Conservation (phyloP, 2,329 filamentous ascomycete genomes). For the Phialophora chinensis region DNA sequence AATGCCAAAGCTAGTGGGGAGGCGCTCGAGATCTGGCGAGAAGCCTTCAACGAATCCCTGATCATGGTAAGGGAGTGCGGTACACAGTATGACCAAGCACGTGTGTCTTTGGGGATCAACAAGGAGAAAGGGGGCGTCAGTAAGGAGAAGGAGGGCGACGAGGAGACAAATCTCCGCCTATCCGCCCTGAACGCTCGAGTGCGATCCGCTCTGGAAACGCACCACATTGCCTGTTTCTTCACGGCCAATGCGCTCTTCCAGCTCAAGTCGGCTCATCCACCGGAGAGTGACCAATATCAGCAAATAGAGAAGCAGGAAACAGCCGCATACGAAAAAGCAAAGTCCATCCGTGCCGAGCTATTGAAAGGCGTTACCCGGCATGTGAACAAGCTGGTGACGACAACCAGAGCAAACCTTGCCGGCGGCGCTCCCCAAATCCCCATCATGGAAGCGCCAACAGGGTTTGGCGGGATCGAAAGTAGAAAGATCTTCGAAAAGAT, state of each 20-base stretch:
- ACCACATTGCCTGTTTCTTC: constrained; percentile 85
- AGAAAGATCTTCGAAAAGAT: constrained; percentile 69
- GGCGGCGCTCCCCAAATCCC: constrained; percentile 69
- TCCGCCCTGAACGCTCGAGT: constrained; percentile 69
- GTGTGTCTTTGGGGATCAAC: constrained; percentile 42
- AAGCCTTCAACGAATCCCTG: constrained; percentile 58
- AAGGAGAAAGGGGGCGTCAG: constrained; percentile 44
- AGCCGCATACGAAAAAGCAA: constrained; percentile 77
- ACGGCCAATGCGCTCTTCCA: constrained; percentile 83
- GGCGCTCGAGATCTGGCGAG: constrained; percentile 73
- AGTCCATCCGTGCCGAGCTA: constrained; percentile 77
- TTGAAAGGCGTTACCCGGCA: constrained; percentile 65
- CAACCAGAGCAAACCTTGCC: constrained; percentile 59
- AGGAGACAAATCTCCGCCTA: constrained; percentile 54
- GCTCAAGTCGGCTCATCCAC: constrained; percentile 72
- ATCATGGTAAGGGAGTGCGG: constrained; percentile 66
- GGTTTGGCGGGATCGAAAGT: constrained; percentile 72
- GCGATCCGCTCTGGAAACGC: constrained; percentile 74
- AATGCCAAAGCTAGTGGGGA: constrained; percentile 71
- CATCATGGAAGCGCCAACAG: constrained; percentile 60
- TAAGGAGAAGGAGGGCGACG: constrained; percentile 32
- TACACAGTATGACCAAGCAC: constrained; percentile 62
- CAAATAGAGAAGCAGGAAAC: constrained; percentile 72
- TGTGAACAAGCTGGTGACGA: constrained; percentile 68
- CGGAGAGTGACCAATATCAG: constrained; percentile 56